Evolutionary conservation across 2,329 filamentous ascomycete genomes (phyloP).

Genomic region (Lasiodiplodia sp.): DNA sequence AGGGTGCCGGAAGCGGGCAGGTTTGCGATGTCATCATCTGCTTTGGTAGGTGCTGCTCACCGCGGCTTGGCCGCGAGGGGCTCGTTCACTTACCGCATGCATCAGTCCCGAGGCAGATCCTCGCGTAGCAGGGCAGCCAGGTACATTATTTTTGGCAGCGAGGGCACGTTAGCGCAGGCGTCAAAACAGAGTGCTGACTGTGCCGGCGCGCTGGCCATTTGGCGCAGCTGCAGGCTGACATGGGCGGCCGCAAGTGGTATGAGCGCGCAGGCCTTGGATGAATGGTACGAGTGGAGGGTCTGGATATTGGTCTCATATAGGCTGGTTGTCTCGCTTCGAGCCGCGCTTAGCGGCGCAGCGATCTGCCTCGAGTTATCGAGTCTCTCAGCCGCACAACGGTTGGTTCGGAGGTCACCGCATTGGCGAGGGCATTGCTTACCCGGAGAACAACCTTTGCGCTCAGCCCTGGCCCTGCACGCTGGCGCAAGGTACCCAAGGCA

Average conservation of each 20-base stretch:
- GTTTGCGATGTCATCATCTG: slow-evolving; percentile 22
- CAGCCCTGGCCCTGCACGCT: slow-evolving; percentile 13
- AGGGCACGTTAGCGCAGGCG: slow-evolving; percentile 23
- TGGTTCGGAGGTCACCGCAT: not conserved
- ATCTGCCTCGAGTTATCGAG: not conserved
- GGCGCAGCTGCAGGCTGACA: slow-evolving; percentile 15
- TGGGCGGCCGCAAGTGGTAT: slow-evolving; percentile 17
- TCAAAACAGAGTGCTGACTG: slow-evolving; percentile 31
- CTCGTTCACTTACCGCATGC: slow-evolving; percentile 5
- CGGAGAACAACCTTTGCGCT: not conserved
- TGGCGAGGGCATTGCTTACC: not conserved
- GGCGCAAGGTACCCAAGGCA: slow-evolving; percentile 23
- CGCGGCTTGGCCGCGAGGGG: slow-evolving; percentile 1
- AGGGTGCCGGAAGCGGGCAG: slow-evolving; percentile 8
- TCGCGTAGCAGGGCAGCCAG: slow-evolving; percentile 8
- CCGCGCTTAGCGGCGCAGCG: slow-evolving; percentile 5
- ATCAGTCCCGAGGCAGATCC: slow-evolving; percentile 13
- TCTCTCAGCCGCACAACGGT: slow-evolving; percentile 10
- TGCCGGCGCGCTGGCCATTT: slow-evolving; percentile 7
- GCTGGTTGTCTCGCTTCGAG: slow-evolving; percentile 15
- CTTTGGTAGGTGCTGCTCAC: slow-evolving; percentile 4
- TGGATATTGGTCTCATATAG: slow-evolving; percentile 6
- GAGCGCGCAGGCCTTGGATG: not conserved
- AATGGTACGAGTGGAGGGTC: not conserved
- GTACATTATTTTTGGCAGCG: slow-evolving; percentile 28